Evolutionary conservation across 108 stramenopile species (phyloP).

Genomic region (Cyclotella kingstonii): DNA sequence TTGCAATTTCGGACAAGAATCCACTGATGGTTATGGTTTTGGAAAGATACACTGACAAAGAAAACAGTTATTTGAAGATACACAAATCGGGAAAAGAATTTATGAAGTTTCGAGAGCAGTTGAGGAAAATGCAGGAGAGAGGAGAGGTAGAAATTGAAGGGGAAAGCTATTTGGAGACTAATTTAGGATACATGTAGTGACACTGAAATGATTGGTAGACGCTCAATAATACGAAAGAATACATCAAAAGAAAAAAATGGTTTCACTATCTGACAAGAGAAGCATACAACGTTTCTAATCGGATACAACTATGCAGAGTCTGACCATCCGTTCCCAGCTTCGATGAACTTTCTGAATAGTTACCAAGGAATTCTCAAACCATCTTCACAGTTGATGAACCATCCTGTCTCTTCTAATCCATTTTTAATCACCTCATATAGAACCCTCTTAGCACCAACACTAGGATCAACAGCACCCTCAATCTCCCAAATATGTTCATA

Average conservation of each 20-base stretch:
- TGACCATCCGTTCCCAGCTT: not conserved
- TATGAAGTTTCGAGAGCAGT: conserved; percentile 56
- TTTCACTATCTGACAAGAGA: not conserved
- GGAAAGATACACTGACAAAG: conserved; percentile 73
- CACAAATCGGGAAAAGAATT: conserved; percentile 55
- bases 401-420: conserved; percentile 66
- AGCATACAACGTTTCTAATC: not conserved
- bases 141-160: conserved; percentile 55
- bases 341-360: too few relatives aligned
- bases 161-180: conserved; percentile 53
- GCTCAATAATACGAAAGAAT: too few relatives aligned
- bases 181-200: conserved; percentile 45
- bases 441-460: conserved; percentile 80
- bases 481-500: conserved; percentile 88
- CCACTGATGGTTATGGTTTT: conserved; percentile 51
- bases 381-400: conserved; percentile 88
- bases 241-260: not conserved
- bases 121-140: conserved; percentile 54
- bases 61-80: conserved; percentile 50
- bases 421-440: conserved; percentile 70
- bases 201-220: too few relatives aligned
- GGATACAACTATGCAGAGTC: too few relatives aligned
- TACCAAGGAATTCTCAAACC: conserved; percentile 85
- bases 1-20: conserved; percentile 56
- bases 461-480: conserved; percentile 83